A percentile compares a stretch with the other conserved stretches of the same genome.
These are phyloP conservation scores for Apophysomyces trapeziformis DNA, from an alignment of 371 early-diverging fungal species.

Conservation along the genomic window DNA sequence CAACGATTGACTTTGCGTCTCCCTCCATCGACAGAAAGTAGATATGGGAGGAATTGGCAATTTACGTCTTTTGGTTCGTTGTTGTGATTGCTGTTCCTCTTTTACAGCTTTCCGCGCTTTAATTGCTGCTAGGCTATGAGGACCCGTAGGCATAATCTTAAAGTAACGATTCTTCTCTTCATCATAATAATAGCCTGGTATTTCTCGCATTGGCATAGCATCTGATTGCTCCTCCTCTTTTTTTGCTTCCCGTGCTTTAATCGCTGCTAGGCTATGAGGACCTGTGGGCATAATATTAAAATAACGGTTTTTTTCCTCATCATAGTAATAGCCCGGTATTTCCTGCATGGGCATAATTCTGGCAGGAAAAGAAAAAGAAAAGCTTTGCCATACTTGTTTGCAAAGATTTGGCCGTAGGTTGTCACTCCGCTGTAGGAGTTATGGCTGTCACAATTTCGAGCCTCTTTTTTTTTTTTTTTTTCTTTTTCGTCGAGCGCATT, in stretches of 20 bases:
- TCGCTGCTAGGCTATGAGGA: conserved; percentile 23
- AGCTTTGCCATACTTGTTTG: no score
- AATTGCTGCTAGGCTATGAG: conserved; percentile 23
- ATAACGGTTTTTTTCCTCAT: conserved; percentile 53
- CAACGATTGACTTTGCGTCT: neutral
- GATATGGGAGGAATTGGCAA: neutral
- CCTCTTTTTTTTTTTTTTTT: conserved; percentile 5
- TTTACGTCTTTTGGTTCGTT: neutral
- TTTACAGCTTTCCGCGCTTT: conserved; percentile 7
- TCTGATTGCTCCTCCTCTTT: conserved; percentile 4
- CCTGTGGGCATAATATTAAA: conserved; percentile 50
- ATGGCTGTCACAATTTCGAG: conserved; percentile 1
- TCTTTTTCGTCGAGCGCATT: neutral
- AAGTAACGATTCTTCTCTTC: conserved; percentile 55
- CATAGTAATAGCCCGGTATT: conserved; percentile 63
- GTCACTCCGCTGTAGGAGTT: neutral
- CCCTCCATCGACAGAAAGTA: conserved; percentile 1
- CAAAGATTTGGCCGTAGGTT: no score
- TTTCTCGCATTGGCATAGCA: conserved; percentile 25
- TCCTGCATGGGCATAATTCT: conserved; percentile 18
- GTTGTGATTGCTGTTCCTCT: conserved; percentile 7
- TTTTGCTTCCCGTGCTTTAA: conserved; percentile 9
- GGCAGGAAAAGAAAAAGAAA: neutral
- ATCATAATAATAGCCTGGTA: conserved; percentile 64
- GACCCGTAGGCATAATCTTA: conserved; percentile 43